Evolutionary conservation across 768 basidiomycete species (phyloP).

Genomic region (Psilocybe subaeruginosa): DNA sequence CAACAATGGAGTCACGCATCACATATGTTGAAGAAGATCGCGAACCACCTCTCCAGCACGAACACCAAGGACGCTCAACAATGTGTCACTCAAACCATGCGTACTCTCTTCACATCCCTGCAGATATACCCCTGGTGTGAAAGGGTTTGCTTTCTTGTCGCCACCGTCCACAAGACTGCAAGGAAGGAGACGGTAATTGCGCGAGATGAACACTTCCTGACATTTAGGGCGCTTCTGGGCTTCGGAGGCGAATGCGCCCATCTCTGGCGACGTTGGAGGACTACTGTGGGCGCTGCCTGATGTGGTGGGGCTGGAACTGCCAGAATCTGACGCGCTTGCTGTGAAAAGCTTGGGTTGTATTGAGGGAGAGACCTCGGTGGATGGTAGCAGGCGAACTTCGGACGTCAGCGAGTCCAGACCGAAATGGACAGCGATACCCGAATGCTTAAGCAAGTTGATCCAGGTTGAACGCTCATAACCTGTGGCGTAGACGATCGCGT

Average conservation of each 20-base stretch:
- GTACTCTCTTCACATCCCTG: slow-evolving; percentile 42
- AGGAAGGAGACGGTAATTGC: slow-evolving; percentile 46
- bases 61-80: slow-evolving; percentile 47
- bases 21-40: slow-evolving; percentile 28
- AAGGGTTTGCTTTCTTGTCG: not conserved
- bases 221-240: slow-evolving; percentile 14
- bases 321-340: slow-evolving; percentile 11
- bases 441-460: slow-evolving; percentile 43
- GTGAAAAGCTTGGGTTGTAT: slow-evolving; percentile 18
- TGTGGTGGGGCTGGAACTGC: slow-evolving; percentile 17
- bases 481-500: slow-evolving; percentile 53
- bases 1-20: not conserved
- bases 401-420: slow-evolving; percentile 30
- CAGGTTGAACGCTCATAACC: slow-evolving; percentile 55
- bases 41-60: slow-evolving; percentile 48
- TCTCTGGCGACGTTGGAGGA: slow-evolving; percentile 28
- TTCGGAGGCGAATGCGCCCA: slow-evolving; percentile 19
- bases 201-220: slow-evolving; percentile 36
- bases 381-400: slow-evolving; percentile 29
- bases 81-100: slow-evolving; percentile 46
- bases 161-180: slow-evolving; percentile 8
- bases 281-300: slow-evolving; percentile 24
- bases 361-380: slow-evolving; percentile 5
- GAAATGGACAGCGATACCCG: slow-evolving; percentile 39
- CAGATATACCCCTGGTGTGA: slow-evolving; percentile 33